Percentiles rank a stretch among this genome's conserved stretches.
phyloP scores from a whole-genome alignment of 768 basidiomycete genomes.

The Xerocomellus chrysenteron region DNA sequence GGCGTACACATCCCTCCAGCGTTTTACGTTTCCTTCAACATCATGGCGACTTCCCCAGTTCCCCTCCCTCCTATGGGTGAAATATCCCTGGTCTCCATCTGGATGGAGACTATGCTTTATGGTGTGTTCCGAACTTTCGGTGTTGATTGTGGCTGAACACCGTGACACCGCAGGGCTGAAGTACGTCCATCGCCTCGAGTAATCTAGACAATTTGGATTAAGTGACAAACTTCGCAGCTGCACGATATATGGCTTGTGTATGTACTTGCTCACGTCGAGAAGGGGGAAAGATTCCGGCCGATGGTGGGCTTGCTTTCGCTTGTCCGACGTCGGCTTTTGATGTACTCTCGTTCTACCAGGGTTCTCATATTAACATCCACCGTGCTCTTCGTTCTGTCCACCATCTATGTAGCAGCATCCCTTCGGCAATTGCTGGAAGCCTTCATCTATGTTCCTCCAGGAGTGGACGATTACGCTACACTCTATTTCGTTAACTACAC shows the following conservation, averaged over 20 bases:
- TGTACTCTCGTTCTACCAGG: not conserved
- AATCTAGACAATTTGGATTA: not conserved
- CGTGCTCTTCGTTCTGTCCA: slow-evolving; percentile 12
- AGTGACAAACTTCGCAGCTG: slow-evolving; percentile 4
- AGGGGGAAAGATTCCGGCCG: not conserved
- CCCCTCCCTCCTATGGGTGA: slow-evolving; percentile 10
- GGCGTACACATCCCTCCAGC: not conserved
- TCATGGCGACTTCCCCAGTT: not conserved
- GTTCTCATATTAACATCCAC: slow-evolving; percentile 13
- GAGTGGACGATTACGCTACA: slow-evolving; percentile 6
- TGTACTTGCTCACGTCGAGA: slow-evolving; percentile 12
- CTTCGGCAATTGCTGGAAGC: slow-evolving; percentile 17
- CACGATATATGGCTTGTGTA: slow-evolving; percentile 13
- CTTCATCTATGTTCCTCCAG: slow-evolving; percentile 10
- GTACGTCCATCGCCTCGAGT: not conserved
- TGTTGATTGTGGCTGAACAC: not conserved
- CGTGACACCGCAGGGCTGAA: slow-evolving; percentile 6
- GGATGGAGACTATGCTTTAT: slow-evolving; percentile 19
- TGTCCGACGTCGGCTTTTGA: not conserved
- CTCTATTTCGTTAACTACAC: slow-evolving; percentile 12
- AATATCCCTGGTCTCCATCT: slow-evolving; percentile 15
- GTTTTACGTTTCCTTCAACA: not conserved
- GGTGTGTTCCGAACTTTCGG: not conserved
- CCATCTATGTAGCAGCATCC: slow-evolving; percentile 12
- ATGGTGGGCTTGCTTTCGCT: not conserved